Conservation (phyloP, 2,329 filamentous ascomycete species). For the Paracoccidioides brasiliensis region DNA sequence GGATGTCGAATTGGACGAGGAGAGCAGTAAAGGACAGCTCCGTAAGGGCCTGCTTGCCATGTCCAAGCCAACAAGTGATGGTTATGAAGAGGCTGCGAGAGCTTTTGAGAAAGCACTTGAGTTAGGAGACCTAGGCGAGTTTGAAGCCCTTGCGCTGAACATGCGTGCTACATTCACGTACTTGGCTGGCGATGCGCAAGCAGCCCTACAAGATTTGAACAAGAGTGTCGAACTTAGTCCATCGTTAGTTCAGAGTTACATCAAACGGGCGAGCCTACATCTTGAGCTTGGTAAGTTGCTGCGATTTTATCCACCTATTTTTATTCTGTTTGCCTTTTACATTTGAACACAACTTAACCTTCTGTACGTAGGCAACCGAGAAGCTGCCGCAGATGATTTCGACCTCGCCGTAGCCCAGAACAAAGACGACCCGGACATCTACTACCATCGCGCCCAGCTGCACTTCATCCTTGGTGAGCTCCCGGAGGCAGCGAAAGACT, state of each 20-base stretch:
- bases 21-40: conserved; percentile 72
- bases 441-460: conserved; percentile 95
- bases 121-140: conserved; percentile 62
- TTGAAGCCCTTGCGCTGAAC: conserved; percentile 88
- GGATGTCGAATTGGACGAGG: conserved; percentile 59
- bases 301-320: background rate
- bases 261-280: conserved; percentile 97
- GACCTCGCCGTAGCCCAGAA: conserved; percentile 74
- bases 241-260: conserved; percentile 84
- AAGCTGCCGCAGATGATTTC: conserved; percentile 80
- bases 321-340: background rate
- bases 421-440: conserved; percentile 84
- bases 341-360: background rate
- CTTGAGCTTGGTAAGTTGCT: conserved; percentile 63
- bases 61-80: conserved; percentile 74
- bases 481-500: conserved; percentile 87
- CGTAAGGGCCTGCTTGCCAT: conserved; percentile 71
- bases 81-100: conserved; percentile 75
- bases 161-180: conserved; percentile 94
- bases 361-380: conserved; percentile 53
- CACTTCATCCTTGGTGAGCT: conserved; percentile 97
- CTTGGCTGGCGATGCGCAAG: conserved; percentile 72
- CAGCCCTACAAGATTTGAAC: conserved; percentile 72
- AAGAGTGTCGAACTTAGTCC: conserved; percentile 88
- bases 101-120: conserved; percentile 84